Base-by-base conservation (phyloP, 768 basidiomycete genomes). In the Lactarius akahatsu region DNA sequence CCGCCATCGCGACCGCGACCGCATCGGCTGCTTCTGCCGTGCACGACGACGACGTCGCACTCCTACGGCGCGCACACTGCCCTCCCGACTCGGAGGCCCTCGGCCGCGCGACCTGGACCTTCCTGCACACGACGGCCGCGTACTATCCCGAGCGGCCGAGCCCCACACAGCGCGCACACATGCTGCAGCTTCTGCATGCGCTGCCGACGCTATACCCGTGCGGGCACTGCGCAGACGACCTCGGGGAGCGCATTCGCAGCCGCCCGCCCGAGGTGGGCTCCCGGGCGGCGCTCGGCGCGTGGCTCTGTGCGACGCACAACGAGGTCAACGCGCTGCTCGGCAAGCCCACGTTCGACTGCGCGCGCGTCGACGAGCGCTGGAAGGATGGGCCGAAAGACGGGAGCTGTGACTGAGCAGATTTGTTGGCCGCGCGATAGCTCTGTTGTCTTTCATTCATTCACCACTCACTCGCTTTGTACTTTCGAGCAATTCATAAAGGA, bases 91-190 rank as follows among this genome's bases (percentile, higher is more conserved):
- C 89, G 55, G 93, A 95, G 73, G 82, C 86, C 65, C 88, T 98
- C 58, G 96, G 96, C 2, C 86, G 87, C 58, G 90, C 96, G 55
- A 96, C 96, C 1, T 98, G 96, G 96, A 90, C 94, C 18, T 98
- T 98, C 83, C 81, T 98, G 38, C 96, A 98, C 73, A 89, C 94
- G 10, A 90, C 96, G 6, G 96, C 95, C 0, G 94, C 96, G 26
- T 97, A 98, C 77, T 98, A 95, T 77, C 95, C 96, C 32, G 86
- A 89, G n/a, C 77, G 79, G 18, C 93, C 96, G 0, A 85, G 88
- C 0, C 81, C 86, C 1, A 78, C 79, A 7, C 93, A 96, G 71
- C 88, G 91, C 64, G 82, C 86, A 34, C 87, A 91, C 70, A 98
- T 98, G 95, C 79, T 92, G 40, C 81, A 83, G 71, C 82, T 98